These are phyloP conservation scores for Fusarium udum DNA, from an alignment of 2,329 filamentous ascomycete genomes.

Conservation along the genomic window DNA sequence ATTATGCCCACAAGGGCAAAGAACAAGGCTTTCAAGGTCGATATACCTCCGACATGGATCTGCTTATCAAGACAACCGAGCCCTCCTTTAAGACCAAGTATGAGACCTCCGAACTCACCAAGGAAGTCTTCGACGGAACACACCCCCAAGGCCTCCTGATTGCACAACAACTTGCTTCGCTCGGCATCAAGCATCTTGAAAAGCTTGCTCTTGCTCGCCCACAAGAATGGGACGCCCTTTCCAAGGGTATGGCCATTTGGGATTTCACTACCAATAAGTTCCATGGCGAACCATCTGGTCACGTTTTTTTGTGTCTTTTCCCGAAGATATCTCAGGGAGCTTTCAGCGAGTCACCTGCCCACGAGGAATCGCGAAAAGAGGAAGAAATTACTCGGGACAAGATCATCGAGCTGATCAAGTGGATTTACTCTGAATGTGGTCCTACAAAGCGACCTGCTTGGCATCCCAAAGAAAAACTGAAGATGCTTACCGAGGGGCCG, in stretches of 20 bases:
- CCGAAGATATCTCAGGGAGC: conserved; percentile 37
- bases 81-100: not conserved
- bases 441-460: not conserved
- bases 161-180: conserved; percentile 16
- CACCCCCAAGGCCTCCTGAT: conserved; percentile 19
- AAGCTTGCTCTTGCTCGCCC: conserved; percentile 36
- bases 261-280: conserved; percentile 38
- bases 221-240: conserved; percentile 37
- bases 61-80: not conserved
- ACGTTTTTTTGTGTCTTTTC: conserved; percentile 40
- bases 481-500: not conserved
- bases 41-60: not conserved
- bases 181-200: conserved; percentile 39
- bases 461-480: not conserved
- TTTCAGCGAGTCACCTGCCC: not conserved
- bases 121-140: conserved; percentile 7
- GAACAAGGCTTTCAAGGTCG: not conserved
- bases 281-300: conserved; percentile 25
- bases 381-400: not conserved
- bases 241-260: conserved; percentile 41
- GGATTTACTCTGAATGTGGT: not conserved
- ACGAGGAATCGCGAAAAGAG: not conserved
- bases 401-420: not conserved
- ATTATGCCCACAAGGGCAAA: not conserved
- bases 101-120: not conserved